These are phyloP conservation scores for Fusarium nelsonii DNA, from an alignment of 2,329 filamentous ascomycete genomes.

Conservation along the genomic window DNA sequence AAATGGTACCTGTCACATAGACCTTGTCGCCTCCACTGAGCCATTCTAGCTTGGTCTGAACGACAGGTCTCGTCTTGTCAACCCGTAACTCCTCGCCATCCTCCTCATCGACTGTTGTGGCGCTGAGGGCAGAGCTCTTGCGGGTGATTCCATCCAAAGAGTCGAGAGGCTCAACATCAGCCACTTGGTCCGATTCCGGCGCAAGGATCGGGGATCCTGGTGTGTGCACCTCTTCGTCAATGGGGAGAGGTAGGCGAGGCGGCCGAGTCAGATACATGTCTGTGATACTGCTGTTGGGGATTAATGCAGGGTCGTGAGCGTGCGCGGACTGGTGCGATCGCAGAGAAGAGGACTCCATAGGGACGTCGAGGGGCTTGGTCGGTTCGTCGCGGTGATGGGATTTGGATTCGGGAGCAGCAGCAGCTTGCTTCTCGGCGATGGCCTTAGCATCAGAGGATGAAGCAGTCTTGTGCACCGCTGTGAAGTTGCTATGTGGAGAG, in stretches of 20 bases:
- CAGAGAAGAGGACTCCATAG: constrained; percentile 57
- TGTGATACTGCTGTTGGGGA: constrained; percentile 69
- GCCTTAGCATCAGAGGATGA: constrained; percentile 36
- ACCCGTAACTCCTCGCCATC: constrained; percentile 80
- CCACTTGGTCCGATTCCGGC: constrained; percentile 69
- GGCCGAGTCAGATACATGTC: constrained; percentile 78
- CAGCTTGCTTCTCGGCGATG: constrained; percentile 24
- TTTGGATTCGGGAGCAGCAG: constrained; percentile 22
- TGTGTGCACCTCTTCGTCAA: constrained; percentile 89
- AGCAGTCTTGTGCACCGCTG: constrained; percentile 46
- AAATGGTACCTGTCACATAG: constrained; percentile 97
- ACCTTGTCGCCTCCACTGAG: constrained; percentile 84
- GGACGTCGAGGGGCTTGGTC: constrained; percentile 71
- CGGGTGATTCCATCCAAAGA: constrained; percentile 63
- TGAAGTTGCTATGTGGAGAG: constrained; percentile 58
- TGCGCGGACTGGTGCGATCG: constrained; percentile 55
- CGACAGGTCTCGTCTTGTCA: constrained; percentile 79
- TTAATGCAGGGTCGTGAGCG: constrained; percentile 57
- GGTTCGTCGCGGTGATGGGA: constrained; percentile 51
- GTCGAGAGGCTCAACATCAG: constrained; percentile 66
- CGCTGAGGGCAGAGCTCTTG: constrained; percentile 70
- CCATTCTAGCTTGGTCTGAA: constrained; percentile 91
- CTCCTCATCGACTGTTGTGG: constrained; percentile 80
- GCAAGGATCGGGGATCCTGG: constrained; percentile 91
- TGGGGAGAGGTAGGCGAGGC: constrained; percentile 89